phyloP scores from a whole-genome alignment of 371 early-diverging fungal species.

The Synchytrium microbalum region DNA sequence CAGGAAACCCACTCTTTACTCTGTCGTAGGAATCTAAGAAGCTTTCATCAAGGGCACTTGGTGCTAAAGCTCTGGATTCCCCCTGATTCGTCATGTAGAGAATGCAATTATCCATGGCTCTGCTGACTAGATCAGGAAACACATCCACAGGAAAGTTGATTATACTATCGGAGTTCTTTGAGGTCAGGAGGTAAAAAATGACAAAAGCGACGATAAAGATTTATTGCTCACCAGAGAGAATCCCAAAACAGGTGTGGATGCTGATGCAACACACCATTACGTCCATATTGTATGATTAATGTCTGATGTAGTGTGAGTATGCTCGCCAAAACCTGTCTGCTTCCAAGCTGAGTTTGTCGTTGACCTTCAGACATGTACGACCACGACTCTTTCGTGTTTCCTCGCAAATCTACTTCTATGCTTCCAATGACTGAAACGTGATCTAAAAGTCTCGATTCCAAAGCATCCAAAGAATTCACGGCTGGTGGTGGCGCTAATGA shows the following conservation, averaged over 20 bases:
- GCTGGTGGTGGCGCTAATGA: conserved; percentile 9
- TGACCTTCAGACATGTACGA: too few species aligned
- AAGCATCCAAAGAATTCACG: conserved; percentile 9
- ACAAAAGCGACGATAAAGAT: conserved; percentile 1
- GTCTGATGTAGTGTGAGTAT: conserved; percentile 20
- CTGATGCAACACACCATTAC: conserved; percentile 4
- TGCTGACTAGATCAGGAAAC: conserved; percentile 17
- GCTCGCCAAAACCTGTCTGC: too few species aligned
- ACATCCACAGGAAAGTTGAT: conserved; percentile 18
- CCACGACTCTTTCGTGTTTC: too few species aligned
- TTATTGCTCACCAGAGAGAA: conserved; percentile 15
- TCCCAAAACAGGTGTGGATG: conserved; percentile 24
- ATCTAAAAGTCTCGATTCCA: conserved; percentile 23
- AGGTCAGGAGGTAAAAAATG: not conserved
- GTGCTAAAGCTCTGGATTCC: too few species aligned
- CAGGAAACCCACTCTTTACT: conserved; percentile 4
- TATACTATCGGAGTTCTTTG: conserved; percentile 11
- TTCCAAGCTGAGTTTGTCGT: too few species aligned
- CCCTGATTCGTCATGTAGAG: conserved; percentile 14
- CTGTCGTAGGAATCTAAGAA: not conserved
- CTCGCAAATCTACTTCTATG: too few species aligned
- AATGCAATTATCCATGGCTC: conserved; percentile 22
- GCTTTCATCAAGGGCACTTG: too few species aligned
- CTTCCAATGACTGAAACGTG: conserved; percentile 17
- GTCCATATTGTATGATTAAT: conserved; percentile 15